These are phyloP conservation scores for Citrus sp. DNA, from an alignment of 345 rosid species.

Conservation along the genomic window DNA sequence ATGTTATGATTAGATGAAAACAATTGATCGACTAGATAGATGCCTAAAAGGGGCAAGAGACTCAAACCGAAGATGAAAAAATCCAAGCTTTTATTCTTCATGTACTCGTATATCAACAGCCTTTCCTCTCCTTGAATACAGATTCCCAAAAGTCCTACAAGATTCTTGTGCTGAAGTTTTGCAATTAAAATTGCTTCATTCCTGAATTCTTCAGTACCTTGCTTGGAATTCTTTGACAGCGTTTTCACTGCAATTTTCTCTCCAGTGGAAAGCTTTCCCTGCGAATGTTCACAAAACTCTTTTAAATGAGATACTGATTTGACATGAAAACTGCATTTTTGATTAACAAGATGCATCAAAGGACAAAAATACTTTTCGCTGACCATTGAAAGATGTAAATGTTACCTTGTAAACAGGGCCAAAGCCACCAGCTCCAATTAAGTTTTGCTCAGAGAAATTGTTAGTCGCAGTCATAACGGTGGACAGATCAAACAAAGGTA, in stretches of 20 bases:
- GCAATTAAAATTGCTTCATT: constrained; percentile 32
- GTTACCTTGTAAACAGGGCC: constrained; percentile 31
- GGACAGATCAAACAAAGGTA: constrained; percentile 22
- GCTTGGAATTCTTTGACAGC: constrained; percentile 31
- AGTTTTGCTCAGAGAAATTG: constrained; percentile 27
- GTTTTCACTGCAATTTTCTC: constrained; percentile 42
- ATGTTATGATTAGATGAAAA: neutral
- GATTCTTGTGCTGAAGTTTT: constrained; percentile 10
- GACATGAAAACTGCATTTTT: neutral
- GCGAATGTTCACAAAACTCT: neutral
- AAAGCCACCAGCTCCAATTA: constrained; percentile 41
- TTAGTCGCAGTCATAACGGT: constrained; percentile 26
- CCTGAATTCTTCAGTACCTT: constrained; percentile 35
- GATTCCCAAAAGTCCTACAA: constrained; percentile 3
- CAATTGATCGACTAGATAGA: neutral
- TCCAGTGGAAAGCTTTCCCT: constrained; percentile 25
- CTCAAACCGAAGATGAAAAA: constrained; percentile 1
- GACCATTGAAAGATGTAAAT: neutral
- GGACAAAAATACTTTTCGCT: neutral
- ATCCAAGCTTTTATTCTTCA: constrained; percentile 10
- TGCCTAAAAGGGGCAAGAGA: neutral
- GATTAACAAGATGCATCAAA: neutral
- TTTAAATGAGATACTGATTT: neutral
- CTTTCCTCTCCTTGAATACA: constrained; percentile 6
- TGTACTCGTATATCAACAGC: constrained; percentile 1